Evolutionary conservation across 2,329 filamentous ascomycete species (phyloP).

Genomic region (Sporothrix brunneoviolacea): DNA sequence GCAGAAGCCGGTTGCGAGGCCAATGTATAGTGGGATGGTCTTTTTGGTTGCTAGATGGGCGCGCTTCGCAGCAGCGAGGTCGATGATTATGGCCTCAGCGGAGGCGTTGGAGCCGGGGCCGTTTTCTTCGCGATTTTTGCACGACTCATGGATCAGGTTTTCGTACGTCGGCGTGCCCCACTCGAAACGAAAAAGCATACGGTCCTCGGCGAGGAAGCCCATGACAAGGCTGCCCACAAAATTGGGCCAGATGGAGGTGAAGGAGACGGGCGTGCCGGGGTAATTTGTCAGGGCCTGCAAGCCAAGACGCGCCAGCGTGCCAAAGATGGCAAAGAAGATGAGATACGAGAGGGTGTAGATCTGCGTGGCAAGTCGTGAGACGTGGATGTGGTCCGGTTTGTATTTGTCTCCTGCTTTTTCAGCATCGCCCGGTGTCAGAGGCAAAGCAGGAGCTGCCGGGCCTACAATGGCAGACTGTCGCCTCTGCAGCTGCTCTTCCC

Average conservation of each 20-base stretch:
- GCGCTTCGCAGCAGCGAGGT: slow-evolving; percentile 39
- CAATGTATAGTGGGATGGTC: slow-evolving; percentile 71
- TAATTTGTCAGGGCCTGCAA: slow-evolving; percentile 75
- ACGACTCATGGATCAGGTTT: slow-evolving; percentile 24
- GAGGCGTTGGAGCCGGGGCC: slow-evolving; percentile 15
- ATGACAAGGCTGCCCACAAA: slow-evolving; percentile 74
- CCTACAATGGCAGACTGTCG: neutral
- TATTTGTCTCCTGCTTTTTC: neutral
- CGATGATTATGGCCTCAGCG: neutral
- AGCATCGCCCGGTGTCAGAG: neutral
- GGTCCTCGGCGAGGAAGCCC: slow-evolving; percentile 60
- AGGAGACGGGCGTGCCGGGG: slow-evolving; percentile 66
- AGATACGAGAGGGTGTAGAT: slow-evolving; percentile 75
- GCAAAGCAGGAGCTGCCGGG: neutral
- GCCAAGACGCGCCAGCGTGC: slow-evolving; percentile 76
- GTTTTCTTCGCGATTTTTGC: slow-evolving; percentile 30
- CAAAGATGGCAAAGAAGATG: slow-evolving; percentile 76
- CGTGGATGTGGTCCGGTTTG: slow-evolving; percentile 7
- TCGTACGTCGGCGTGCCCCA: slow-evolving; percentile 41
- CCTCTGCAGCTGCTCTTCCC: slow-evolving; percentile 14
- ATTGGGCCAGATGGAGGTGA: slow-evolving; percentile 80
- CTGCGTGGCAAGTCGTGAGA: slow-evolving; percentile 48
- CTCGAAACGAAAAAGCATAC: slow-evolving; percentile 36
- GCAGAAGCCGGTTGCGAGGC: slow-evolving; percentile 65
- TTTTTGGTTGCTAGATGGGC: slow-evolving; percentile 65